Evolutionary conservation across 805 yeast genomes (phyloP).

Genomic region (Yamadazyma scolyti): DNA sequence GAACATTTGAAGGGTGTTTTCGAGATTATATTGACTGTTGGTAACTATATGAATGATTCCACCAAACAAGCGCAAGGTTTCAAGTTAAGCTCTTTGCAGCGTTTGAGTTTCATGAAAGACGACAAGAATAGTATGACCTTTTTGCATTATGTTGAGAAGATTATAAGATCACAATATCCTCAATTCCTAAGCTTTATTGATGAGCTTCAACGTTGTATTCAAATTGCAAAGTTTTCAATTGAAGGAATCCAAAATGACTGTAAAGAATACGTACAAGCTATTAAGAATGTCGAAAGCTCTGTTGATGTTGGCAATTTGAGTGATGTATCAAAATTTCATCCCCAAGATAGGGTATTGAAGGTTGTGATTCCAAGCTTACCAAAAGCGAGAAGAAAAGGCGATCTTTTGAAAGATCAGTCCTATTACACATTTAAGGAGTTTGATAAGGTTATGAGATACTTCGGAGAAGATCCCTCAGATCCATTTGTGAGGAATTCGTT

Average conservation of each 20-base stretch:
- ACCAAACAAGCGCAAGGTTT: constrained; percentile 69
- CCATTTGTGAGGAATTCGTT: constrained; percentile 55
- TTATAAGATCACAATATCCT: constrained; percentile 63
- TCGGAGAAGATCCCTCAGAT: constrained; percentile 66
- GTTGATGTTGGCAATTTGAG: constrained; percentile 63
- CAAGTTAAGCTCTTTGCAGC: constrained; percentile 62
- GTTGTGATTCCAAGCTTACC: constrained; percentile 52
- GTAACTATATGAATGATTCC: constrained; percentile 75
- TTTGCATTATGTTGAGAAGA: constrained; percentile 70
- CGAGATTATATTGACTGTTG: constrained; percentile 66
- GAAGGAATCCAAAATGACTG: constrained; percentile 63
- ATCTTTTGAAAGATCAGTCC: constrained; percentile 48
- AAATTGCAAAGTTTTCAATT: constrained; percentile 57
- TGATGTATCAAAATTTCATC: constrained; percentile 60
- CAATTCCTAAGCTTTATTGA: constrained; percentile 58
- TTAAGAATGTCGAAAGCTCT: constrained; percentile 51
- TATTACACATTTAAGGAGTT: constrained; percentile 48
- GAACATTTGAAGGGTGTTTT: constrained; percentile 53
- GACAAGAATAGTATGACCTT: constrained; percentile 66
- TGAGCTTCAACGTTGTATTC: constrained; percentile 51
- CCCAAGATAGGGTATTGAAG: constrained; percentile 56
- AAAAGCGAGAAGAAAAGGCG: constrained; percentile 52
- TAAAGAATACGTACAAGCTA: constrained; percentile 46
- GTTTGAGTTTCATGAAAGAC: constrained; percentile 70
- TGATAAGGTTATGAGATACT: constrained; percentile 59